Base-by-base conservation (phyloP, 2,329 filamentous ascomycete species). In the Fusarium lyarnte region DNA sequence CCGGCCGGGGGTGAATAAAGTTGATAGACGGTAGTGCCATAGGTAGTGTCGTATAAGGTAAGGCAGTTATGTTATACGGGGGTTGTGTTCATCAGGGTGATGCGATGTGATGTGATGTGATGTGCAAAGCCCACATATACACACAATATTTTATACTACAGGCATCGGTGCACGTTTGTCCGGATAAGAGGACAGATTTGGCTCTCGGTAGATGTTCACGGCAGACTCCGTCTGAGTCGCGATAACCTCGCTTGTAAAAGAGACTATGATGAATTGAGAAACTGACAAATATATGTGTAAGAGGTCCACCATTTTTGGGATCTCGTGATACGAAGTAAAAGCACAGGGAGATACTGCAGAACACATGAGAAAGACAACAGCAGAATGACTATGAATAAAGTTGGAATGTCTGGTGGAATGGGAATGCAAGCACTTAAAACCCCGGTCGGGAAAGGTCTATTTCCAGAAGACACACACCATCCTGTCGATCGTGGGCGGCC, bases 401-500 rank as follows among this genome's bases (percentile, higher is more conserved):
- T 63, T 58, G n/a, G 23, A 35, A 41, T 70, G 39, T 46, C 23
- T 11, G 29, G 38, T 45, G 43, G 35, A 55, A 61, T 61, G 49
- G 11, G 49, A 46, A 75, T 76, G 74, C 74, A 76, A 76, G 74
- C 74, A 76, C 74, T 76, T 76, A 74, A 76, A 76, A 60, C 74
- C 74, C 74, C 33, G 70, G 74, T 76, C 74, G 14, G 45, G 51
- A 54, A 41, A 58, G 58, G 66, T 55, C 61, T 71, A 73, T 73
- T 74, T 73, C 47, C 63, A 52, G 61, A n/a, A 64, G 41, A 59
- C 54, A 42, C 39, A 39, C 41, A 43, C 53, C 66, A 54, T 60
- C 66, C 45, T 38, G 57, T 58, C 39, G 47, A 66, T 63, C 42
- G 23, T n/a, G 41, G 59, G 57, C 36, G 38, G 27, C 73, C 73